phyloP scores from a whole-genome alignment of 768 basidiomycete genomes.

The Dictyophora rubrovolvata region DNA sequence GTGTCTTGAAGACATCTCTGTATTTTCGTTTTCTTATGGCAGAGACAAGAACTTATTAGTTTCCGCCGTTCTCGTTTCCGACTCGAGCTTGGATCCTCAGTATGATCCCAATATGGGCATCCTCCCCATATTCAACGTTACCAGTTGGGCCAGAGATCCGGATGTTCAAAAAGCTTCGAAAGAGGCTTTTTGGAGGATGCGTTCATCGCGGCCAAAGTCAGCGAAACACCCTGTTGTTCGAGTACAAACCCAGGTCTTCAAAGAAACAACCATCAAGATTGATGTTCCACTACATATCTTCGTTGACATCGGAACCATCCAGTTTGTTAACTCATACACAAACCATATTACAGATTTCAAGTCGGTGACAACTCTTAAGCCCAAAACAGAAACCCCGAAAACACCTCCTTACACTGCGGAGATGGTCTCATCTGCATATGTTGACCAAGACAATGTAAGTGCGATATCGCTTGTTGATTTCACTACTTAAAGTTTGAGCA shows the following conservation, averaged over 20 bases:
- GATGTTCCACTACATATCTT: constrained; percentile 61
- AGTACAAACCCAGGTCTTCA: constrained; percentile 3
- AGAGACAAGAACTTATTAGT: background rate
- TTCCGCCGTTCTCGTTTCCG: constrained; percentile 44
- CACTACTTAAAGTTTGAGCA: background rate
- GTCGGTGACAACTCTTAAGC: constrained; percentile 8
- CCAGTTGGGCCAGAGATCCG: constrained; percentile 50
- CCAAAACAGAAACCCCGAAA: background rate
- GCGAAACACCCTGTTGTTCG: constrained; percentile 20
- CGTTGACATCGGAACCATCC: constrained; percentile 44
- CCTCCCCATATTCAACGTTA: constrained; percentile 47
- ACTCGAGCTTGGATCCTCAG: constrained; percentile 52
- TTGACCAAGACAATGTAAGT: background rate
- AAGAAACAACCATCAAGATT: constrained; percentile 1
- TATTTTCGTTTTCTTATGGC: background rate
- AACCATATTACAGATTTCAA: constrained; percentile 27
- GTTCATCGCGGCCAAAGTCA: constrained; percentile 17
- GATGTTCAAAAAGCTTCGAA: constrained; percentile 36
- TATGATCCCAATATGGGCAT: constrained; percentile 24
- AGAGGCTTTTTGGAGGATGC: constrained; percentile 53
- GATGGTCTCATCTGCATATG: constrained; percentile 6
- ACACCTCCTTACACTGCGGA: background rate
- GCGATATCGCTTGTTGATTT: background rate
- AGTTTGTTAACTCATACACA: constrained; percentile 34
- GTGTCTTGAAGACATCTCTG: background rate